Base-by-base conservation (phyloP, 495 filamentous ascomycete species). In the Cryomyces minteri region DNA sequence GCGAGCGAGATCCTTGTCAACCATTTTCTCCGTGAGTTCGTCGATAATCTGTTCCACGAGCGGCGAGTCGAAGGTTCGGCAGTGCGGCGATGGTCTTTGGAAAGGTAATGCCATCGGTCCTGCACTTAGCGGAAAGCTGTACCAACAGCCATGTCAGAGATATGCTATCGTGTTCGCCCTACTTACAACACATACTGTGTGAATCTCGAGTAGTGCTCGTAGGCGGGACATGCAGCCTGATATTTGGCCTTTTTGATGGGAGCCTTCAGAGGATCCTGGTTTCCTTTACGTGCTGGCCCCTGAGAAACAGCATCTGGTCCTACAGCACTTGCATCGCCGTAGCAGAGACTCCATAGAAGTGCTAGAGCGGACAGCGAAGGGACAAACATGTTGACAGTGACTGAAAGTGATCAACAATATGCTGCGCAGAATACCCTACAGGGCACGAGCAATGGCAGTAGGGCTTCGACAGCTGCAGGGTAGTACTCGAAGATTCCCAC, bases 1-100 rank as follows among this genome's bases (percentile, higher is more conserved):
- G 32, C 88, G 77, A 4, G 90, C 87, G 8, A 99, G 73, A 56
- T 96, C 92, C 44, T 79, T 79, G 57, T 95, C 82, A 34, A 77
- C 70, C 69, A 98, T 82, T 33, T 75, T 76, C 31, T 70, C 68
- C 4, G 77, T 88, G 40, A 96, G 65, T 58, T 94, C 76, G 7
- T 73, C 62, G 53, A 96, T 95, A 53, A 94, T 77, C 54, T 84
- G 67, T 60, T 99, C 90, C 11, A 95, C 88, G 0, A 78, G 69
- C 1, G 81, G 69, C 0, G 87, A 94, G 33, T 73, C 67, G 64
- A 96, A 99, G 0, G 88, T 93, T 43, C 90, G 82, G 57, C 90
- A 99, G 53, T 76, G 70, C 33, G 63, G 64, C 1, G 76, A 69
- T 4, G 90, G 90, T 40, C 90, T 73, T 60, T 99, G 90, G 61